These are phyloP conservation scores for Trichoderma asperellum DNA, from an alignment of 2,329 filamentous ascomycete species.

Conservation along the genomic window DNA sequence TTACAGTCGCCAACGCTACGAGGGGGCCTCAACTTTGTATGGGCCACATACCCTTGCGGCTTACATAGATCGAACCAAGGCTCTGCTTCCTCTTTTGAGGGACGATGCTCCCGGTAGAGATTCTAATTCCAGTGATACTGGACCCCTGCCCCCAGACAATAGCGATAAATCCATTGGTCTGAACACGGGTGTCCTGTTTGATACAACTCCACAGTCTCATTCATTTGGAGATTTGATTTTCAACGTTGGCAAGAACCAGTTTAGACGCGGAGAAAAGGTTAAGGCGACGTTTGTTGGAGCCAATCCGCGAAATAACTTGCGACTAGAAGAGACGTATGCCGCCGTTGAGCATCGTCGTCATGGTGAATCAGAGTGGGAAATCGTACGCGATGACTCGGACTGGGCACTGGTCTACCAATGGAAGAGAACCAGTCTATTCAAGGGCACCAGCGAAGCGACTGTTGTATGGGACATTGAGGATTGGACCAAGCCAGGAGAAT, in stretches of 20 bases:
- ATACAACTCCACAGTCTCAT: conserved; percentile 66
- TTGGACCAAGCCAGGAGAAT: conserved; percentile 62
- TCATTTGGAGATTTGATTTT: conserved; percentile 69
- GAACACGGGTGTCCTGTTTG: conserved; percentile 76
- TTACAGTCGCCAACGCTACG: conserved; percentile 75
- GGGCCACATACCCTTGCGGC: conserved; percentile 83
- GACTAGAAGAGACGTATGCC: conserved; percentile 76
- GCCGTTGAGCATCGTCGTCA: conserved; percentile 62
- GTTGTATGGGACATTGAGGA: conserved; percentile 79
- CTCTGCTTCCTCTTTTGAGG: conserved; percentile 68
- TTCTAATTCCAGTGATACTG: conserved; percentile 42
- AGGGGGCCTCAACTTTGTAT: conserved; percentile 87
- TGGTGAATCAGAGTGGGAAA: conserved; percentile 57
- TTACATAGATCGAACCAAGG: conserved; percentile 79
- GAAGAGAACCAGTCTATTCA: conserved; percentile 69
- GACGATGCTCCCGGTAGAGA: conserved; percentile 44
- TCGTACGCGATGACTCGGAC: conserved; percentile 74
- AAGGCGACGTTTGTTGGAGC: conserved; percentile 77
- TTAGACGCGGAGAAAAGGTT: conserved; percentile 61
- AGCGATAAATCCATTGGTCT: conserved; percentile 74
- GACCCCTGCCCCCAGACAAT: conserved; percentile 75
- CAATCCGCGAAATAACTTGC: conserved; percentile 85
- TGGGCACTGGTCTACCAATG: conserved; percentile 83
- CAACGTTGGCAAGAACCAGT: conserved; percentile 53
- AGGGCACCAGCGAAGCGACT: conserved; percentile 75